Conservation (phyloP, 169 alveolate genomes). For the Cystoisospora suis region DNA sequence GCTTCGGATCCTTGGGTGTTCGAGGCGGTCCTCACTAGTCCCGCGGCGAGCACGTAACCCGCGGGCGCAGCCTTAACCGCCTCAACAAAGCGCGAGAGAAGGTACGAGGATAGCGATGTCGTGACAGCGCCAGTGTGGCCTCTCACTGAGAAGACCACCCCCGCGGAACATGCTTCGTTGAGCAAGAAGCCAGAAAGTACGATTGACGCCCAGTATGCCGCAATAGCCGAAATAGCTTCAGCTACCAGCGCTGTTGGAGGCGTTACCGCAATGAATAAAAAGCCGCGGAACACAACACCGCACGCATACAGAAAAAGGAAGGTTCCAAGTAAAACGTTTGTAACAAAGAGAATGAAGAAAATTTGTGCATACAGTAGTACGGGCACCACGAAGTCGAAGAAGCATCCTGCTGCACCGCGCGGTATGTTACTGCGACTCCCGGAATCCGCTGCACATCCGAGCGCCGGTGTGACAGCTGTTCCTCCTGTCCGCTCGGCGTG, state of each 20-base stretch:
- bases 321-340: neutral
- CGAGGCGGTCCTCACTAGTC: constrained; percentile 1
- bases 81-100: neutral
- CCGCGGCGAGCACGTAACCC: neutral
- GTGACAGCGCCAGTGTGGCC: neutral
- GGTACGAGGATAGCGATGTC: neutral
- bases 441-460: no score
- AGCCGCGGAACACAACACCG: neutral
- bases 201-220: neutral
- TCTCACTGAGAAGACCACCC: neutral
- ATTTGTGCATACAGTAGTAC: neutral
- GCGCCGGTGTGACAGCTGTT: no score
- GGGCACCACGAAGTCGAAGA: neutral
- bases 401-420: no score
- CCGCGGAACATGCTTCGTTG: no score
- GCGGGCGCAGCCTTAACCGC: neutral
- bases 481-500: no score
- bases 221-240: neutral
- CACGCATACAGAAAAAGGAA: neutral
- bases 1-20: neutral
- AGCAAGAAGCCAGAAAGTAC: neutral
- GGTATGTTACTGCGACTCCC: no score
- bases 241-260: neutral
- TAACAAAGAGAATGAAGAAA: neutral
- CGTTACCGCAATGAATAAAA: neutral